Base-by-base conservation (phyloP, 768 basidiomycete genomes). In the Hygrophoropsis aurantiaca region DNA sequence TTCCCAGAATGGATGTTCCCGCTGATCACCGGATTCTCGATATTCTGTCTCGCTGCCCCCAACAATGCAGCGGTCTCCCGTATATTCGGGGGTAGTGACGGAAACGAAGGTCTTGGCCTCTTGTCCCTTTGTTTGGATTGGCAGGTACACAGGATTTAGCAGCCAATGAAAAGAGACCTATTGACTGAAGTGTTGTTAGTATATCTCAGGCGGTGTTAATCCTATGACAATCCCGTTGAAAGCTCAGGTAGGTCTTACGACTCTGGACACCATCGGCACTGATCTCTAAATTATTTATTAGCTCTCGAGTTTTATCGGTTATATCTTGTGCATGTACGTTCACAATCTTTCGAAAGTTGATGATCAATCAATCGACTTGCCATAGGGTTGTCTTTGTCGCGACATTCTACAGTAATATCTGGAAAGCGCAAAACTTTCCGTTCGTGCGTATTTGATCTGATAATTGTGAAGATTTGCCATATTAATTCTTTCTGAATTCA, bases 91-190 rank as follows among this genome's bases (percentile, higher is more conserved):
- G 82, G 82, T 33, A 79, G 74, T 32, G 75, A 78, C 25, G 82
- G 74, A 45, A 82, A 85, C 45, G 81, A 84, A 60, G 82, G 82
- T 6, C 72, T 84, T 34, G 83, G 81, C 10, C 62, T 78, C 42
- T 74, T 85, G 36, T 73, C 82, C 2, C 58, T 84, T 33, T 81
- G 71, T 51, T 64, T 85, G 11, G 83, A 85, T 55, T 85, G 83
- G 82, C 79, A 81, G 65, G 64, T 65, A 46, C 1, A 10, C 11
- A 15, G 26, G 32, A 56, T 74, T 78, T 48, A 73, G 80, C 13
- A 49, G 76, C 72, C 30, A 68, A 72, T 41, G 69, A 70, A 23
- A 75, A 74, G 13, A 69, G 71, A 11, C 70, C 73, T 3, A 66
- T 77, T 71, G 71, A 33, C 58, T 74, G 37, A 45, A 49, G 37